Evolutionary conservation across 2,329 filamentous ascomycete species (phyloP).

Genomic region (Plenodomus lindquistii): DNA sequence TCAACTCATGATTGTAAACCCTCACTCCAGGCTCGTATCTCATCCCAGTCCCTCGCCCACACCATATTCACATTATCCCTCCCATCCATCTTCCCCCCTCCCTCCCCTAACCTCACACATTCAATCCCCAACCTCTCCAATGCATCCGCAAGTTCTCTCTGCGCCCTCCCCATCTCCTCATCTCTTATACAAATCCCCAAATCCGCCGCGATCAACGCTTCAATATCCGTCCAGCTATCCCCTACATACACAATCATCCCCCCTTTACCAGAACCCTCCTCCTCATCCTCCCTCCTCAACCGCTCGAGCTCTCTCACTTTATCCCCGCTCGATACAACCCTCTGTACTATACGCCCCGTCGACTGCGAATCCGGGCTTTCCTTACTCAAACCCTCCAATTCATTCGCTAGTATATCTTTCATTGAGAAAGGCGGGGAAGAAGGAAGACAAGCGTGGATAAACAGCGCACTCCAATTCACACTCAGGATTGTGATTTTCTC

Average conservation of each 20-base stretch:
- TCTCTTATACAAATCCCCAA: conserved; percentile 53
- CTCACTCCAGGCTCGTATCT: conserved; percentile 12
- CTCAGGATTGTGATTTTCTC: conserved; percentile 44
- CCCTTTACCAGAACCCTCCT: not conserved
- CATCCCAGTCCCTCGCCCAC: conserved; percentile 27
- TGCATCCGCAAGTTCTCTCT: conserved; percentile 40
- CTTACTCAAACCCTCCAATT: conserved; percentile 16
- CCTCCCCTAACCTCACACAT: conserved; percentile 25
- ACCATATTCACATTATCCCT: conserved; percentile 17
- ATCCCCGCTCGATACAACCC: conserved; percentile 44
- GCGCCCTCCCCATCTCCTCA: conserved; percentile 38
- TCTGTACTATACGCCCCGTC: conserved; percentile 19
- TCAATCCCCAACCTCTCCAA: conserved; percentile 36
- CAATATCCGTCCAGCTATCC: conserved; percentile 54
- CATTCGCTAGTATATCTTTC: conserved; percentile 20
- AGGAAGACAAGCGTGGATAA: conserved; percentile 42
- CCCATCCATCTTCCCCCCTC: conserved; percentile 10
- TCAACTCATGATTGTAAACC: no score
- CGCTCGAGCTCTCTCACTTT: conserved; percentile 41
- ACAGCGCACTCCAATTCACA: conserved; percentile 53
- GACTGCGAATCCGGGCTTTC: conserved; percentile 14
- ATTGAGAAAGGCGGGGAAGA: conserved; percentile 4
- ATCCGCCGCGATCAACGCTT: conserved; percentile 50
- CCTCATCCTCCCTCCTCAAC: conserved; percentile 3
- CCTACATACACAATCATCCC: conserved; percentile 49